These are phyloP conservation scores for Chalaropsis ovoidea DNA, from an alignment of 2,329 filamentous ascomycete species.

Conservation along the genomic window DNA sequence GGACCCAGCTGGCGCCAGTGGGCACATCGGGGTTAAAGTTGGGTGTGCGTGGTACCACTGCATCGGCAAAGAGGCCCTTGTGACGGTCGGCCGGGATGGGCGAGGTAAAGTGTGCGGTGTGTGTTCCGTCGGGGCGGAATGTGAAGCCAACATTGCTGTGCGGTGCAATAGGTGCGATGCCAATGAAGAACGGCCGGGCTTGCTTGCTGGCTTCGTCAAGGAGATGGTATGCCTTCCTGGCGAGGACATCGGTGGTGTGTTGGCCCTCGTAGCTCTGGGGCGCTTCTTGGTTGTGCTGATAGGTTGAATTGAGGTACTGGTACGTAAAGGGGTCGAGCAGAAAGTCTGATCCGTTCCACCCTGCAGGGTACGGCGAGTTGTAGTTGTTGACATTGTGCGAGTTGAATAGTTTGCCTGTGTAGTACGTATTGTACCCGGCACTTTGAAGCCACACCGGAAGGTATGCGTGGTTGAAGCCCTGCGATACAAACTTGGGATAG, in stretches of 20 bases:
- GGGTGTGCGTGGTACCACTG: constrained; percentile 49
- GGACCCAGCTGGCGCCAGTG: constrained; percentile 39
- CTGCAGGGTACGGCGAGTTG: constrained; percentile 42
- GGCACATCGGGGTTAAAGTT: constrained; percentile 53
- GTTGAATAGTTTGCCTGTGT: constrained; percentile 48
- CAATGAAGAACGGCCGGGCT: constrained; percentile 46
- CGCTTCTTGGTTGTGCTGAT: constrained; percentile 48
- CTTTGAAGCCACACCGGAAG: constrained; percentile 44
- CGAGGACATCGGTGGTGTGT: constrained; percentile 45
- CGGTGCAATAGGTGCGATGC: constrained; percentile 40
- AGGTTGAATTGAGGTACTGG: constrained; percentile 55
- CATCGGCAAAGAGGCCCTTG: constrained; percentile 48
- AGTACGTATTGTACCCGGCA: constrained; percentile 44
- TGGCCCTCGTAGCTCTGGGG: constrained; percentile 44
- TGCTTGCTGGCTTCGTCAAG: constrained; percentile 42
- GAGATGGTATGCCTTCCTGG: constrained; percentile 42
- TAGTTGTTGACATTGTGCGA: constrained; percentile 42
- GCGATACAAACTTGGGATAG: constrained; percentile 43
- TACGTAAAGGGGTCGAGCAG: constrained; percentile 59
- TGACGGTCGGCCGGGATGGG: constrained; percentile 43
- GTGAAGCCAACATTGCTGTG: constrained; percentile 31
- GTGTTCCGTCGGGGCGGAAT: constrained; percentile 25
- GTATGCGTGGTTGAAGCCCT: constrained; percentile 42
- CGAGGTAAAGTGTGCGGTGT: constrained; percentile 31
- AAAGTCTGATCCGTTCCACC: constrained; percentile 48